Percentiles rank a stretch among this genome's conserved stretches.
Conservation (phyloP, 495 filamentous ascomycete genomes). For the Bryoglossum gracile region DNA sequence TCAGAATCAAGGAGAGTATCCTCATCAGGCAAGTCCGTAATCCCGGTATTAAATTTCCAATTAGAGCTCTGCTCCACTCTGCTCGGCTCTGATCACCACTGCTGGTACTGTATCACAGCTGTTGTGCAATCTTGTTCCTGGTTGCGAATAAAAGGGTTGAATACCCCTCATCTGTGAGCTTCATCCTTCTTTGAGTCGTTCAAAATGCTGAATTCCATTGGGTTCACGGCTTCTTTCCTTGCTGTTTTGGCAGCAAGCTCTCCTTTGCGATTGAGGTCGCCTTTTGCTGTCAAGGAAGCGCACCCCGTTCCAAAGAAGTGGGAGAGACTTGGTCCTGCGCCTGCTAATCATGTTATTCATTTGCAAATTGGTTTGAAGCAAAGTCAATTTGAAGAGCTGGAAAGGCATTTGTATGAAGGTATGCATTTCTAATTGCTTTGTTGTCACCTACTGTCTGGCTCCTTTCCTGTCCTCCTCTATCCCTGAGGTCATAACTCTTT, state of each 20-base stretch:
- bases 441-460: too few species aligned
- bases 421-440: too few species aligned
- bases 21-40: too few species aligned
- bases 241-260: not conserved
- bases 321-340: conserved; percentile 37
- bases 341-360: conserved; percentile 31
- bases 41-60: too few species aligned
- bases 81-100: too few species aligned
- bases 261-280: conserved; percentile 19
- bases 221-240: conserved; percentile 2
- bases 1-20: too few species aligned
- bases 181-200: not conserved
- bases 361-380: conserved; percentile 49
- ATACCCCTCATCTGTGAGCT: conserved; percentile 1
- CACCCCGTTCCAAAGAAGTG: conserved; percentile 43
- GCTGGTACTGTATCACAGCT: too few species aligned
- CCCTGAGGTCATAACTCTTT: too few species aligned
- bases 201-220: conserved; percentile 8
- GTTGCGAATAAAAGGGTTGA: not conserved
- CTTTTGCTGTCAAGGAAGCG: conserved; percentile 47
- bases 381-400: conserved; percentile 39
- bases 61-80: too few species aligned
- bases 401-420: conserved; percentile 46
- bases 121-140: too few species aligned
- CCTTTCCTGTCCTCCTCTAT: too few species aligned